These are phyloP conservation scores for Neonectria punicea DNA, from an alignment of 2,329 filamentous ascomycete species.

Conservation along the genomic window DNA sequence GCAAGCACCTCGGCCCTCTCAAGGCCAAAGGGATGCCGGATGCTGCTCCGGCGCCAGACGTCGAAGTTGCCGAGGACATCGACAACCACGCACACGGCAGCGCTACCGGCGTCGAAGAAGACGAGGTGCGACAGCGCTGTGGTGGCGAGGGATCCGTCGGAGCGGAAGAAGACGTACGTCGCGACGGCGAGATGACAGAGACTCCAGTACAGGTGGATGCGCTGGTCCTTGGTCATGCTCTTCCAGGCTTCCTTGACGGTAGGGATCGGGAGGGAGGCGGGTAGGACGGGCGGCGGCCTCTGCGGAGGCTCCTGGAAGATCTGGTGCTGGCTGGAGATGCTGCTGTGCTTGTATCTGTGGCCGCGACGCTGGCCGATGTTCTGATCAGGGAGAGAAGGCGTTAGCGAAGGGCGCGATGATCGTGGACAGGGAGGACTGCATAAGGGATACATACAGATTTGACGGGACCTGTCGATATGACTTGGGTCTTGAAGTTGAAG, in stretches of 20 bases:
- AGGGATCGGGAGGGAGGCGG: constrained; percentile 90
- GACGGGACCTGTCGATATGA: constrained; percentile 77
- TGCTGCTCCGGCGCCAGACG: constrained; percentile 92
- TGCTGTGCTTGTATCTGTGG: constrained; percentile 98
- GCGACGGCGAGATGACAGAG: constrained; percentile 87
- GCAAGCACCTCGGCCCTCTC: constrained; percentile 94
- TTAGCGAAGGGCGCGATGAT: constrained; percentile 18
- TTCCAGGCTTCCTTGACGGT: constrained; percentile 88
- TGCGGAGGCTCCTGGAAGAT: constrained; percentile 94
- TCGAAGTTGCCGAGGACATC: constrained; percentile 97
- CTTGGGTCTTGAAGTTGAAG: constrained; percentile 94
- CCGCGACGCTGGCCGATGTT: constrained; percentile 92
- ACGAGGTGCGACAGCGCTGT: constrained; percentile 93
- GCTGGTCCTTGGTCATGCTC: constrained; percentile 91
- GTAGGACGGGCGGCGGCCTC: constrained; percentile 86
- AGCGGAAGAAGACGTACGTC: constrained; percentile 85
- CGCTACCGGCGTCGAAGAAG: constrained; percentile 94
- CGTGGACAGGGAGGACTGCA: neutral
- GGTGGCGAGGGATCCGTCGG: constrained; percentile 87
- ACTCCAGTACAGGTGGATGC: constrained; percentile 86
- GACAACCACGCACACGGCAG: constrained; percentile 89
- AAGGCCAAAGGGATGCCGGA: constrained; percentile 92
- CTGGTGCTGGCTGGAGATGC: constrained; percentile 87
- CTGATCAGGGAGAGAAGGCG: constrained; percentile 53
- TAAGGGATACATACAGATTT: constrained; percentile 72